These are phyloP conservation scores for Casaregolazyma lundiana DNA, from an alignment of 1,139 yeast genomes.

Conservation along the genomic window DNA sequence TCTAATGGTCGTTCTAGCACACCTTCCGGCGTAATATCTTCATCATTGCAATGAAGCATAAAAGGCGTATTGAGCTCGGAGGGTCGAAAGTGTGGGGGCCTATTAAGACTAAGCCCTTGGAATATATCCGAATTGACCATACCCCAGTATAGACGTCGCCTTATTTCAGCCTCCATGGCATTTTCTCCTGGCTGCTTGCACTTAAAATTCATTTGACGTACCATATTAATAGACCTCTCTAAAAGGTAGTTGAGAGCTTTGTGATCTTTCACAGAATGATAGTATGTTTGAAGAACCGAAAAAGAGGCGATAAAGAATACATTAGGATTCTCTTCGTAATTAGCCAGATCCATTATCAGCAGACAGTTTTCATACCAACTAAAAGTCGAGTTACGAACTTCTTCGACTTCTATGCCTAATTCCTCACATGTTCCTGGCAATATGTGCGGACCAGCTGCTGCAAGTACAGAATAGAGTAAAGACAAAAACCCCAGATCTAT, in stretches of 20 bases:
- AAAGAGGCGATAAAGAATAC: constrained; percentile 5
- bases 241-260: constrained; percentile 2
- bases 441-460: constrained; percentile 3
- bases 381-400: neutral
- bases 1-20: constrained; percentile 5
- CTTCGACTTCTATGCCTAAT: neutral
- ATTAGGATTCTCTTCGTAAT: neutral
- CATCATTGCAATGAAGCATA: constrained; percentile 9
- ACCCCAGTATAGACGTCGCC: constrained; percentile 5
- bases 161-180: constrained; percentile 1
- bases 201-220: constrained; percentile 1
- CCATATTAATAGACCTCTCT: constrained; percentile 3
- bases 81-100: constrained; percentile 4
- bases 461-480: constrained; percentile 4
- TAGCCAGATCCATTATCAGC: constrained; percentile 5
- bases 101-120: constrained; percentile 6
- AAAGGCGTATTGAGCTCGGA: neutral
- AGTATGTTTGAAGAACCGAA: constrained; percentile 7
- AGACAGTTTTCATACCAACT: neutral
- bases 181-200: constrained; percentile 5
- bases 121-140: constrained; percentile 6
- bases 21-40: constrained; percentile 7
- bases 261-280: constrained; percentile 9
- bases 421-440: neutral
- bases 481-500: constrained; percentile 4